These are phyloP conservation scores for Malus asiatica DNA, from an alignment of 306 rosid species.

Conservation along the genomic window DNA sequence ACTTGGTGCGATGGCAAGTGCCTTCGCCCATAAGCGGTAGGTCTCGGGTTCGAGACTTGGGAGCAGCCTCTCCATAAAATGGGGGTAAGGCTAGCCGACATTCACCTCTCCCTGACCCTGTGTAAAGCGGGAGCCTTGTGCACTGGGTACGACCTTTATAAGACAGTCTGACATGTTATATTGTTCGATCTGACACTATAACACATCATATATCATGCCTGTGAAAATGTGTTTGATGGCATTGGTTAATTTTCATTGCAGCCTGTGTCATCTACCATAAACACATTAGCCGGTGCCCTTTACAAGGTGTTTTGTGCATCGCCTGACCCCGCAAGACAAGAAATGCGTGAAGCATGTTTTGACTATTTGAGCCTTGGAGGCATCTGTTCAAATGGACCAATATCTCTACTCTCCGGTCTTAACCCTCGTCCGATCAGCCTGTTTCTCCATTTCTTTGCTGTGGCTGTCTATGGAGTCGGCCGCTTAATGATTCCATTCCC, in stretches of 20 bases:
- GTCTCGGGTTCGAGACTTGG: no score
- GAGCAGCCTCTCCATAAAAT: no score
- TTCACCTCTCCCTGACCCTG: no score
- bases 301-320: constrained; percentile 79
- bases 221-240: background rate
- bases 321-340: constrained; percentile 60
- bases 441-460: constrained; percentile 66
- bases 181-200: background rate
- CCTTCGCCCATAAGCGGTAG: no score
- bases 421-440: constrained; percentile 55
- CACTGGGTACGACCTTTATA: no score
- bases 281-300: constrained; percentile 73
- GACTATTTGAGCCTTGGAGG: constrained; percentile 82
- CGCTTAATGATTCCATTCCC: constrained; percentile 68
- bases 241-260: constrained; percentile 17
- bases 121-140: no score
- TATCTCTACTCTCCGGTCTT: constrained; percentile 68
- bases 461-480: constrained; percentile 71
- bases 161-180: background rate
- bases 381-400: constrained; percentile 62
- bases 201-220: background rate
- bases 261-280: constrained; percentile 88
- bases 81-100: no score
- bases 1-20: no score
- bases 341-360: constrained; percentile 70